Base-by-base conservation (phyloP, 1,139 yeast genomes). In the Pichia sp. region DNA sequence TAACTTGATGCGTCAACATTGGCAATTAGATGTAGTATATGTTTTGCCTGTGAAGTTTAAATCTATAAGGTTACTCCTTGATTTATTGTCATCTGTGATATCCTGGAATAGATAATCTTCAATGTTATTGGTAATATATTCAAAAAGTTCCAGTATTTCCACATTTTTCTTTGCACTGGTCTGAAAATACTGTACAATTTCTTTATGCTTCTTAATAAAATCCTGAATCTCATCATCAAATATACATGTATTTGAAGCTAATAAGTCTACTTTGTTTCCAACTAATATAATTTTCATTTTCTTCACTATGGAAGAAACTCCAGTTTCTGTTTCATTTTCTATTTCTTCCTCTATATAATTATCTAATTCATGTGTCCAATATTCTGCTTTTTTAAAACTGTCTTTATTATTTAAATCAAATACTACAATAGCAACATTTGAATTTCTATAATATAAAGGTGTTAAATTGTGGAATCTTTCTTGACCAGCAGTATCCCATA, bases 401-500 rank as follows among this genome's bases (percentile, higher is more conserved):
- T 72, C 57, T 18, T 37, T 36, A 63, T 75, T 76, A 39, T 75
- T 75, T 55, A 78, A 68, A 60, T 78, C 83, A 57, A 84, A 88
- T n/a, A 88, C 95, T 9, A 88, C 89, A 43, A 88, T 75, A 1
- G 96, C 96, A 39, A 89, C 84, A 64, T 86, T 86, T 29, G 96
- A 90, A 61, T 87, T 87, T 53, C 96, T 72, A 67, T 88, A 88
- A 66, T 88, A 88, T 87, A 88, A 84, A 4, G 96, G 96, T 2
- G 96, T 95, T 60, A 88, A 73, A 39, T 86, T 80, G 53, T 89
- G 90, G 72, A 88, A 88, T 47, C 96, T 71, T 64, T 88, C 96
- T 66, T 88, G 96, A 3, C 96, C 96, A 0, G 96, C 96, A 18
- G 96, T 88, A 64, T 88, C 96, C 89, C 89, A 82, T 55, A 78